Conservation (phyloP, 768 basidiomycete genomes). For the Mycena crocata region DNA sequence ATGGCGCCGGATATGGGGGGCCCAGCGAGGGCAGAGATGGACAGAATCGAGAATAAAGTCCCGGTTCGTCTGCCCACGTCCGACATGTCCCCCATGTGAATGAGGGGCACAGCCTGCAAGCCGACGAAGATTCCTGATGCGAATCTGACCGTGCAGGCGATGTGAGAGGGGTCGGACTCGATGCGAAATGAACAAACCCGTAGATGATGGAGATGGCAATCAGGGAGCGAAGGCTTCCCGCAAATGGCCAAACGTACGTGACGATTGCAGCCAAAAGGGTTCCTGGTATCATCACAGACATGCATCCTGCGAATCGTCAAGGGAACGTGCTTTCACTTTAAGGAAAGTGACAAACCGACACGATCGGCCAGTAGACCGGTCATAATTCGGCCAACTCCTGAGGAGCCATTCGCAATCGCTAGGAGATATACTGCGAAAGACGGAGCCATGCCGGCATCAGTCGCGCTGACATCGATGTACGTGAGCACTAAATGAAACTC, state of each 20-base stretch:
- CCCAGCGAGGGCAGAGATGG: conserved; percentile 73
- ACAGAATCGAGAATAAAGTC: conserved; percentile 69
- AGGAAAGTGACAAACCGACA: conserved; percentile 53
- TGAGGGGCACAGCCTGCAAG: conserved; percentile 65
- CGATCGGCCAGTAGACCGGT: conserved; percentile 67
- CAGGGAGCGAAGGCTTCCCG: conserved; percentile 53
- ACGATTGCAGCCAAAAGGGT: conserved; percentile 65
- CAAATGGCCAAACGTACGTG: conserved; percentile 81
- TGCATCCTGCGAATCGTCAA: conserved; percentile 56
- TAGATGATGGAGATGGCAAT: conserved; percentile 70
- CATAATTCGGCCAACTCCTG: conserved; percentile 68
- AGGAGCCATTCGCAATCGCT: conserved; percentile 75
- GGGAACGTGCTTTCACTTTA: background rate
- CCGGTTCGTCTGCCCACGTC: conserved; percentile 77
- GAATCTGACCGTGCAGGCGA: conserved; percentile 52
- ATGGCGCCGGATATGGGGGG: conserved; percentile 84
- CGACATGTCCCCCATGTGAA: conserved; percentile 67
- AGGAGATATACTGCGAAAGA: conserved; percentile 73
- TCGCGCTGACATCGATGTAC: conserved; percentile 72
- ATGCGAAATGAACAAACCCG: conserved; percentile 58
- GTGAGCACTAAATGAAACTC: conserved; percentile 61
- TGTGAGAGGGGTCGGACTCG: background rate
- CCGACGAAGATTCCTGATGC: conserved; percentile 72
- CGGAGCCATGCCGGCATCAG: conserved; percentile 56
- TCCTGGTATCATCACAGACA: conserved; percentile 78